Evolutionary conservation across 202 grass and related monocot genomes (phyloP), one percentile per base, ranked within the genome.

Genomic region (Bolboschoenoplectus hybrid): DNA sequence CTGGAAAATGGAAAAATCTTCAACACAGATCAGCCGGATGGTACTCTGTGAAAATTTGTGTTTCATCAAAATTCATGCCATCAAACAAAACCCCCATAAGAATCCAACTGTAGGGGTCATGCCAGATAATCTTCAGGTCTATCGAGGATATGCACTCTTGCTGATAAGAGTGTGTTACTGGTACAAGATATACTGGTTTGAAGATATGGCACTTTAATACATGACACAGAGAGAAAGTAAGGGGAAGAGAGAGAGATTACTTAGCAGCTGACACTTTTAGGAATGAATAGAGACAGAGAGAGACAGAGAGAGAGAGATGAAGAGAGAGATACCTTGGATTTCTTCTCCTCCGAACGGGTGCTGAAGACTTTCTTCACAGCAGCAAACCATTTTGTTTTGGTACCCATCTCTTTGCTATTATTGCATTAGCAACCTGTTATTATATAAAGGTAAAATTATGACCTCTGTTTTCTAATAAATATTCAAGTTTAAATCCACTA

Each of bases 301-400:
- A n/a, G n/a, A n/a, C n/a, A n/a, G n/a, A n/a, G n/a, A n/a, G n/a
- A n/a, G n/a, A n/a, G n/a, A 14, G 3, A 67, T 32, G 13, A 77
- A 80, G 72, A 63, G 36, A 38, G 19, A 87, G 63, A 76, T 90
- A 93, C 91, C 89, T 96, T 96, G 9, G 68, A 82, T 87, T 91
- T 96, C 82, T 91, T 88, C 35, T 87, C 86, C 67, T 86, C 81
- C 78, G 78, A 85, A 65, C 83, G 84, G 57, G 89, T 89, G 74
- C 85, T 39, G 84, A 99, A 94, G 51, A 91, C 83, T 86, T 81
- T 97, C 86, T 91, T 99, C 46, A 97, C 83, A 60, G 90, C 86
- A 85, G 61, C 86, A 82, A 91, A 94, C 94, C 97, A 97, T 52
- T 93, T 99, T 47, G 86, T 86, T 88, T 93, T 99, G 85, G 90